phyloP scores from a whole-genome alignment of 208 protist species.

The Acanthamoeba sp. region DNA sequence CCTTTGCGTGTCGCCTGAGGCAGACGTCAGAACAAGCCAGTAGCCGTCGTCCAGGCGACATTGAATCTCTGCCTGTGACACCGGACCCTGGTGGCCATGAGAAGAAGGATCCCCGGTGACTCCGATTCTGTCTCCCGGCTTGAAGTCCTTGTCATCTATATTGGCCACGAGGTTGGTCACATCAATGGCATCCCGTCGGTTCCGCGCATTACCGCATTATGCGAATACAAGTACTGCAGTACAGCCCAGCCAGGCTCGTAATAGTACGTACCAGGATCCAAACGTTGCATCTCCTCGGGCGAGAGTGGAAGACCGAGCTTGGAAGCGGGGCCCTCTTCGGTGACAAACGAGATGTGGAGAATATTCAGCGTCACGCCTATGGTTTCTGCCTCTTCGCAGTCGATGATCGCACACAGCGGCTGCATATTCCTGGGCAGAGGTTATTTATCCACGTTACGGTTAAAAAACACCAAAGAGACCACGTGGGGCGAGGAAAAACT shows the following conservation, averaged over 20 bases:
- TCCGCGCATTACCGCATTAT: too few relatives aligned
- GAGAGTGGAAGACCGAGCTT: conserved; percentile 24
- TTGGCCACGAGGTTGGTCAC: too few relatives aligned
- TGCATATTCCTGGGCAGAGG: conserved; percentile 64
- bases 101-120: neutral
- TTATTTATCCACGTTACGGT: neutral
- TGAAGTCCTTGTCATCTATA: conserved; percentile 22
- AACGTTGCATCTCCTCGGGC: neutral
- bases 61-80: conserved; percentile 7
- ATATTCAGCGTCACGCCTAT: conserved; percentile 54
- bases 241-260: neutral
- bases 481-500: too few relatives aligned
- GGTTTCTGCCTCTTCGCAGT: conserved; percentile 49
- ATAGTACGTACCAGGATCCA: neutral
- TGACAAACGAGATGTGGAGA: conserved; percentile 35
- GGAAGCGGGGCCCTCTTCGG: neutral
- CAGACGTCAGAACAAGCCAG: conserved; percentile 38
- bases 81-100: neutral
- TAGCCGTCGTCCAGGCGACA: conserved; percentile 46
- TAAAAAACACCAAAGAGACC: neutral
- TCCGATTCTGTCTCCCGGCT: conserved; percentile 6
- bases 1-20: conserved; percentile 42
- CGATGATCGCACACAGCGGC: conserved; percentile 38
- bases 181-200: too few relatives aligned
- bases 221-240: too few relatives aligned